phyloP scores from a whole-genome alignment of 2,329 filamentous ascomycete genomes.

The Aspergillus sp. region DNA sequence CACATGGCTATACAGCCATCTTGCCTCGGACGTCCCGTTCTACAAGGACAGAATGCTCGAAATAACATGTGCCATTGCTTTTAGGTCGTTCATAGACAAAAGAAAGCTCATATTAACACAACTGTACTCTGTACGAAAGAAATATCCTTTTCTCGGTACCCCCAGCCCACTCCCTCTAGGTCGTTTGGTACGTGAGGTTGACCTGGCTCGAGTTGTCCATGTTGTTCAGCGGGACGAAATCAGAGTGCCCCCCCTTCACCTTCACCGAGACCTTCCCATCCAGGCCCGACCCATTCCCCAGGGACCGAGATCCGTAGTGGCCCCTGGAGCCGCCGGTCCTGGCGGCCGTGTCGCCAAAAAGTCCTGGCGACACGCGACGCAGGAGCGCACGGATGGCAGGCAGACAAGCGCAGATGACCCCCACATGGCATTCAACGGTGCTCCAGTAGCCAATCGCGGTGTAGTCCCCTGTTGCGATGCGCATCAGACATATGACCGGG shows the following conservation, averaged over 20 bases:
- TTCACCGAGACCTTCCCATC: not conserved
- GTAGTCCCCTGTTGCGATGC: slow-evolving; percentile 26
- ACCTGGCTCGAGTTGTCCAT: not conserved
- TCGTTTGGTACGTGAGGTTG: not conserved
- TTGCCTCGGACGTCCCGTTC: not conserved
- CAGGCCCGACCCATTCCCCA: not conserved
- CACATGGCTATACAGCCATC: not conserved
- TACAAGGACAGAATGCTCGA: no score
- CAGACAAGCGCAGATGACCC: slow-evolving; percentile 30
- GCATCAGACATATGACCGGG: no score
- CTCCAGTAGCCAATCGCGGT: slow-evolving; percentile 29
- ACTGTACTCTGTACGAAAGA: not conserved
- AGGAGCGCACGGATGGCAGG: slow-evolving; percentile 37
- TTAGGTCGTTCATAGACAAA: not conserved
- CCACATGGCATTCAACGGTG: slow-evolving; percentile 29
- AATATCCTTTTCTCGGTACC: not conserved
- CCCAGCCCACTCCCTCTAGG: not conserved
- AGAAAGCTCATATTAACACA: not conserved
- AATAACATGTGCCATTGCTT: not conserved
- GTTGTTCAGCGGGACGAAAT: not conserved
- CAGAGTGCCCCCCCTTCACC: not conserved
- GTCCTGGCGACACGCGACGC: slow-evolving; percentile 34
- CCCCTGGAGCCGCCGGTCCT: not conserved
- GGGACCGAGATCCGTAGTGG: not conserved
- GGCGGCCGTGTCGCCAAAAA: slow-evolving; percentile 31